Base-by-base conservation (phyloP, 2,329 filamentous ascomycete species). In the Calonectria crousiana region DNA sequence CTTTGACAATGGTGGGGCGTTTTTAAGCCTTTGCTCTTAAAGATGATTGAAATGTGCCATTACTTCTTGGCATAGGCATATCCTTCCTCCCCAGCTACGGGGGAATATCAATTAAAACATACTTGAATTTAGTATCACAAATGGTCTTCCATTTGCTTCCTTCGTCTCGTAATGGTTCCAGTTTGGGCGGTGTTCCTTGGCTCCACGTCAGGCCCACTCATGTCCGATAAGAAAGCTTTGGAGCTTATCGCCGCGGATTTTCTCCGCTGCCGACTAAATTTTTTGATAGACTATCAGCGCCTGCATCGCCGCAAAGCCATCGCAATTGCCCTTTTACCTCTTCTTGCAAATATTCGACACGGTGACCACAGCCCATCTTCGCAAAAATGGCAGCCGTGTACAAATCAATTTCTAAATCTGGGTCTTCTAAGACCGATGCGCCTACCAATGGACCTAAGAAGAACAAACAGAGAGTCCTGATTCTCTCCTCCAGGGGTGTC, bases 401-500 rank as follows among this genome's bases (percentile, higher is more conserved):
- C 87, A 95, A 95, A 83, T 92, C 93, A 20, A 86, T 95, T 67
- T 93, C 92, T 8, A 94, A 93, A 84, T 85, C 86, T 70, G 87
- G 85, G 69, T 85, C 85, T 74, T 85, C 86, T 66, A 90, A 90
- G 78, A 82, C 86, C 66, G 89, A 91, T 60, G 87, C 83, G 38
- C 86, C 84, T 67, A 86, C 84, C 75, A 88, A 87, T 84, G 88
- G 87, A 73, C 81, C 87, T 60, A 89, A 87, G 83, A 93, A 90
- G 86, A 93, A 92, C 83, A 93, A 91, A 87, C 92, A 93, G 85
- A 89, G 95, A 81, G 94, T 98, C 67, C 89, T 99, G 77, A 96
- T 98, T 81, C 89, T 99, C 80, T 97, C 95, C 32, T 98, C 96
- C 30, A 90, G 97, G 87, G 97, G 97, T 77, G 95, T 98, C 68